phyloP scores from a whole-genome alignment of 306 rosid species.

The Leucaena leucocephala region DNA sequence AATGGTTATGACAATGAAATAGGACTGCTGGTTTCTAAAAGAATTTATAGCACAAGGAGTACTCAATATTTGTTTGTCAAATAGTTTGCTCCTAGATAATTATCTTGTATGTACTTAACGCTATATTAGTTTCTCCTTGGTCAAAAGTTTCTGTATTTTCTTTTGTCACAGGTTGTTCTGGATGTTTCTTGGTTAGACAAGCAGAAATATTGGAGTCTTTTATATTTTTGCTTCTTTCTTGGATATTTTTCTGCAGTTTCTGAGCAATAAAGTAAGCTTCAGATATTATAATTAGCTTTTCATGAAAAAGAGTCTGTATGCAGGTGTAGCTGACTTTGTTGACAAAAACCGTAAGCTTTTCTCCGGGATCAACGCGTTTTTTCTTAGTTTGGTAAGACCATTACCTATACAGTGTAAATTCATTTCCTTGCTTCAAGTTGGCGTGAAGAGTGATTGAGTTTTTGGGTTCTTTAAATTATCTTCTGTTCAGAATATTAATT shows the following conservation, averaged over 20 bases:
- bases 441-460: constrained; percentile 9
- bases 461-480: not conserved
- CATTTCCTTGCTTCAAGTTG: constrained; percentile 13
- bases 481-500: constrained; percentile 18
- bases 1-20: constrained; percentile 12
- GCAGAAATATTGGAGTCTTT: constrained; percentile 5
- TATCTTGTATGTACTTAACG: constrained; percentile 3
- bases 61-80: constrained; percentile 18
- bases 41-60: constrained; percentile 24
- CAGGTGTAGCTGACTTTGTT: constrained; percentile 77
- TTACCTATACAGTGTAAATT: constrained; percentile 30
- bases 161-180: constrained; percentile 14
- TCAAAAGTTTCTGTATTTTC: not conserved
- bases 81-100: constrained; percentile 14
- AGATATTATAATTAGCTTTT: constrained; percentile 23
- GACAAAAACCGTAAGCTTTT: constrained; percentile 73
- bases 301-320: constrained; percentile 14
- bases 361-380: constrained; percentile 68
- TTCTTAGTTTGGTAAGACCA: constrained; percentile 74
- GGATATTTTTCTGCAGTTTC: constrained; percentile 2
- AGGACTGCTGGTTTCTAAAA: constrained; percentile 12
- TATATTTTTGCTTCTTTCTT: not conserved
- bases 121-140: not conserved
- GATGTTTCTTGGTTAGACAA: constrained; percentile 15
- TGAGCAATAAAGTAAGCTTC: not conserved